Conservation (phyloP, 176 grass and related monocot genomes). For the Triticum timopheevii region DNA sequence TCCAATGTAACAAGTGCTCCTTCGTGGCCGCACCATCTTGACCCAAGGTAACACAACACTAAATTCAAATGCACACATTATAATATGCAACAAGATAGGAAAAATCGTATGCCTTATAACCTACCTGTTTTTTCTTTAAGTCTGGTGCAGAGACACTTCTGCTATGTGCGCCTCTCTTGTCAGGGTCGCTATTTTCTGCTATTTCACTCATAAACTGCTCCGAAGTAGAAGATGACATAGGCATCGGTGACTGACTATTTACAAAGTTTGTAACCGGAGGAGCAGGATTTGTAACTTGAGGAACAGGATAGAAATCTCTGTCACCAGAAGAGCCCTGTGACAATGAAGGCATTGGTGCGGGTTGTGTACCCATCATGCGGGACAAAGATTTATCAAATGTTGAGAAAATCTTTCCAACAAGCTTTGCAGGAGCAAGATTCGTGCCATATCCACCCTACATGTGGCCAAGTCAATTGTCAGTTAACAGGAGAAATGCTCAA, state of each 20-base stretch:
- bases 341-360: slow-evolving; percentile 37
- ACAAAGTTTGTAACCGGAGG: slow-evolving; percentile 45
- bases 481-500: not conserved
- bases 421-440: slow-evolving; percentile 75
- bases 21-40: not conserved
- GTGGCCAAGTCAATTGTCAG: not conserved
- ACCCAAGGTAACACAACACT: not conserved
- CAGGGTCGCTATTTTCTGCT: slow-evolving; percentile 39
- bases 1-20: not conserved
- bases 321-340: slow-evolving; percentile 38
- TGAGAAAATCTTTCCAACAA: slow-evolving; percentile 86
- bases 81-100: not conserved
- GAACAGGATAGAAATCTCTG: slow-evolving; percentile 39
- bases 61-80: not conserved
- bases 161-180: slow-evolving; percentile 55
- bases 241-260: slow-evolving; percentile 69
- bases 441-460: slow-evolving; percentile 82
- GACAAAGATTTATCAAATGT: slow-evolving; percentile 78
- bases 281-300: not conserved
- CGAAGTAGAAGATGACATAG: slow-evolving; percentile 68
- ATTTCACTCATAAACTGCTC: slow-evolving; percentile 71
- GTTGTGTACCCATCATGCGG: slow-evolving; percentile 84
- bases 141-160: slow-evolving; percentile 93
- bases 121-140: slow-evolving; percentile 69
- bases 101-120: not conserved